These are phyloP conservation scores for Cryptococcus maquisensis DNA, from an alignment of 1,284 basidiomycete species.

Conservation along the genomic window DNA sequence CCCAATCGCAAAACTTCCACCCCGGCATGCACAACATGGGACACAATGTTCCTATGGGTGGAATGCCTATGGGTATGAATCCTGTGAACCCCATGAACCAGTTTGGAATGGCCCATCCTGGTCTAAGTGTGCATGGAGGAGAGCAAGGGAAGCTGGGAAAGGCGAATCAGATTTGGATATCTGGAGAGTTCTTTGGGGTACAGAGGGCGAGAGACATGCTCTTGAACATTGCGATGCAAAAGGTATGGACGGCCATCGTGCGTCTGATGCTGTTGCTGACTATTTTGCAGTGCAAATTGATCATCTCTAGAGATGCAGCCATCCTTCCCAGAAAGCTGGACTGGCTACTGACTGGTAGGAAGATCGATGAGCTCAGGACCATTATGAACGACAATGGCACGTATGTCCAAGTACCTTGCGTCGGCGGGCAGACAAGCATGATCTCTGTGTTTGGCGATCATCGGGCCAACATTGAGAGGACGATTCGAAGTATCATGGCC, in stretches of 20 bases:
- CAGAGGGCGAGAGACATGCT: conserved; percentile 94
- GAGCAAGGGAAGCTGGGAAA: conserved; percentile 52
- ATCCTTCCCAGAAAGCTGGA: conserved; percentile 95
- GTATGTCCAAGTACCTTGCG: conserved; percentile 86
- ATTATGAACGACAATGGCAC: conserved; percentile 97
- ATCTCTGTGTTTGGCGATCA: conserved; percentile 94
- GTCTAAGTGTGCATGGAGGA: conserved; percentile 40
- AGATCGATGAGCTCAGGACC: conserved; percentile 76
- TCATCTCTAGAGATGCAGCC: conserved; percentile 88
- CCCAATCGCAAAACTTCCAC: background rate
- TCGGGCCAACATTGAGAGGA: conserved; percentile 90
- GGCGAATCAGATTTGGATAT: conserved; percentile 84
- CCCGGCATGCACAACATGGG: background rate
- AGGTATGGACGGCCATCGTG: conserved; percentile 54
- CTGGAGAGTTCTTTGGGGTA: conserved; percentile 95
- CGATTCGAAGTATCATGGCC: conserved; percentile 92
- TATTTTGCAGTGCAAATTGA: conserved; percentile 67
- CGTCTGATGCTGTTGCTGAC: background rate
- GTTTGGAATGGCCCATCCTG: conserved; percentile 36
- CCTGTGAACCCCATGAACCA: conserved; percentile 27
- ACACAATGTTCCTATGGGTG: conserved; percentile 14
- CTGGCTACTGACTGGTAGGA: conserved; percentile 90
- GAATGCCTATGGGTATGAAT: conserved; percentile 20
- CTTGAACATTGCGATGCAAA: conserved; percentile 76
- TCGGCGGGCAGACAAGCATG: conserved; percentile 67